A percentile compares a stretch with the other conserved stretches of the same genome.
Evolutionary conservation across 2,329 filamentous ascomycete species (phyloP).

Genomic region (Immersiporthe knoxdaviesiana): DNA sequence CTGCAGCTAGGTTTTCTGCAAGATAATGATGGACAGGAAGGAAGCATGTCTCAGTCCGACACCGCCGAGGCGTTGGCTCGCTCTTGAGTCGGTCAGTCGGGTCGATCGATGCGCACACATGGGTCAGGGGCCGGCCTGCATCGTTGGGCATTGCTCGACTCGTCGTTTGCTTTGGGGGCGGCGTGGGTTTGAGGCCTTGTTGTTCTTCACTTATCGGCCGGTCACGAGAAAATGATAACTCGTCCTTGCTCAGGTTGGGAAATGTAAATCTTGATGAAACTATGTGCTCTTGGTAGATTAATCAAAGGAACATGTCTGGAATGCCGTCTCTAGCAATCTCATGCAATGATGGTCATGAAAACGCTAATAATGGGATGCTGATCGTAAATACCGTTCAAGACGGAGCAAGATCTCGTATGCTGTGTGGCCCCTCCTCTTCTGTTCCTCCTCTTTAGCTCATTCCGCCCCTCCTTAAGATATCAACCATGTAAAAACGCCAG

Average conservation of each 20-base stretch:
- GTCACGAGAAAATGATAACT: neutral
- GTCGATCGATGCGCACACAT: neutral
- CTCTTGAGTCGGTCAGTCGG: neutral
- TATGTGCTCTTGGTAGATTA: neutral
- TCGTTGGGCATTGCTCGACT: constrained; percentile 3
- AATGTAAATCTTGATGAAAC: neutral
- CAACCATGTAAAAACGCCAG: constrained; percentile 17
- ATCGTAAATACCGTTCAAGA: neutral
- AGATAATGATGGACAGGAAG: constrained; percentile 18
- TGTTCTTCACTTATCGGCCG: neutral
- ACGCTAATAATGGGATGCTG: neutral
- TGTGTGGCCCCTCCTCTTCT: neutral
- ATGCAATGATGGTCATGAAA: neutral
- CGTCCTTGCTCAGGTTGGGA: neutral
- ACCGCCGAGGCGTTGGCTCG: constrained; percentile 6
- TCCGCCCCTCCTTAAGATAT: neutral
- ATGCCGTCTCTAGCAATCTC: neutral
- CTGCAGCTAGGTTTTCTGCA: constrained; percentile 13
- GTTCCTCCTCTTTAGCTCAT: neutral
- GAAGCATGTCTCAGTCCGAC: constrained; percentile 17
- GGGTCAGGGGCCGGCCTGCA: neutral
- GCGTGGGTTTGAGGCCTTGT: neutral
- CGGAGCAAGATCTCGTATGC: neutral
- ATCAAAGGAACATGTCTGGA: neutral
- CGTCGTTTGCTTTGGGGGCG: neutral